These are phyloP conservation scores for Epichloe sibirici DNA, from an alignment of 2,329 filamentous ascomycete species.

Conservation along the genomic window DNA sequence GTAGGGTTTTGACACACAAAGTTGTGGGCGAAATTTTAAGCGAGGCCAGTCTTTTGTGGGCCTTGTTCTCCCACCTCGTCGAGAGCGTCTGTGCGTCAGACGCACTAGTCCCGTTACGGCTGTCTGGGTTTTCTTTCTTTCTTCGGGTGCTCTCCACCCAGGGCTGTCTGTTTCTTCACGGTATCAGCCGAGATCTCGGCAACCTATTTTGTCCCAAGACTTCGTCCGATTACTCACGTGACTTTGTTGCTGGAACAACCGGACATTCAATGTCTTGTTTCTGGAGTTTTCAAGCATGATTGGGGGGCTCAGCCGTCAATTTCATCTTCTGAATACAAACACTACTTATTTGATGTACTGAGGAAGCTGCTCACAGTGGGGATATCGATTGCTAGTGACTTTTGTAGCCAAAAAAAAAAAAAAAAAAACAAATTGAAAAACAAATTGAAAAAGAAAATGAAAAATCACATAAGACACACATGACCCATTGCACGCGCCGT, in stretches of 20 bases:
- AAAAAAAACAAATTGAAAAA: too few species aligned
- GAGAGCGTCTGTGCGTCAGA: slow-evolving; percentile 10
- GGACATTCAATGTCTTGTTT: neutral
- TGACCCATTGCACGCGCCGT: slow-evolving; percentile 1
- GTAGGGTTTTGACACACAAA: slow-evolving; percentile 11
- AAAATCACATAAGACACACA: neutral
- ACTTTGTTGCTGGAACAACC: neutral
- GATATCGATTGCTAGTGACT: slow-evolving; percentile 17
- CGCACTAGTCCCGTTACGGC: slow-evolving; percentile 4
- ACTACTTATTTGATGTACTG: neutral
- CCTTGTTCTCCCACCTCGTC: too few species aligned
- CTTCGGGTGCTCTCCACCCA: neutral
- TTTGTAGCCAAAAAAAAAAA: slow-evolving; percentile 16
- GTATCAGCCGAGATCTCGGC: neutral
- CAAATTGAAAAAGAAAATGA: neutral
- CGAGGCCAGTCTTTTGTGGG: slow-evolving; percentile 15
- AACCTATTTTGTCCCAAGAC: neutral
- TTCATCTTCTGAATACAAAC: neutral
- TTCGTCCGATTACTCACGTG: neutral
- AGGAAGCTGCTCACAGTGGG: slow-evolving; percentile 8
- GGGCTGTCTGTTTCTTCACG: slow-evolving; percentile 7
- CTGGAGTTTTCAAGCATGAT: neutral
- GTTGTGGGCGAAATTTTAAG: slow-evolving; percentile 29
- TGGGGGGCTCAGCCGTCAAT: neutral
- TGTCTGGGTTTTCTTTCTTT: slow-evolving; percentile 3